Percentiles rank a stretch among this genome's conserved stretches.
Evolutionary conservation across 2,329 filamentous ascomycete genomes (phyloP).

Genomic region (Xylaria sp.): DNA sequence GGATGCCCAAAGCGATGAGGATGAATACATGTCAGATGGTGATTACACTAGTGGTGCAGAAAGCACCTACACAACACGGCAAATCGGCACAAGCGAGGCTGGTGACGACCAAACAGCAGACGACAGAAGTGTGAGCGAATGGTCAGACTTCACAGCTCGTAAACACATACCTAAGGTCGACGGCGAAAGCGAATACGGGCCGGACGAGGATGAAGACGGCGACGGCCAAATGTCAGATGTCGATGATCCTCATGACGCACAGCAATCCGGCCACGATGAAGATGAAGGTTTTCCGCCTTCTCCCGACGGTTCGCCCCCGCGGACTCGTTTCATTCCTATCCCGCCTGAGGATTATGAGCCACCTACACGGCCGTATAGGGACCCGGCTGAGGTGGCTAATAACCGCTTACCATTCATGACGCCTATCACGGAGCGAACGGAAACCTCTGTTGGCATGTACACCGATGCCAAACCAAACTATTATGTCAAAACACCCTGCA

Average conservation of each 20-base stretch:
- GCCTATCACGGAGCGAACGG: conserved; percentile 94
- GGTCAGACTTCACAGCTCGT: conserved; percentile 86
- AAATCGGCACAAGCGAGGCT: conserved; percentile 62
- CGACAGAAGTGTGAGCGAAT: conserved; percentile 77
- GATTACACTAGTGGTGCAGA: conserved; percentile 89
- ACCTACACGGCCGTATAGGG: conserved; percentile 81
- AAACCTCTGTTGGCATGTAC: conserved; percentile 80
- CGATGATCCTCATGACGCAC: conserved; percentile 37
- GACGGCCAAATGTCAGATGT: conserved; percentile 48
- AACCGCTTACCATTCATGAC: conserved; percentile 98
- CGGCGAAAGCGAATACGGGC: conserved; percentile 47
- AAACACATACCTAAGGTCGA: conserved; percentile 71
- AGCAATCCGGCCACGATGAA: conserved; percentile 46
- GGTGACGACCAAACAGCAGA: conserved; percentile 62
- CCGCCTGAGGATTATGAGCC: conserved; percentile 89
- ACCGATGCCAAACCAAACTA: conserved; percentile 68
- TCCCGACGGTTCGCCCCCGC: conserved; percentile 58
- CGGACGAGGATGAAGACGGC: conserved; percentile 48
- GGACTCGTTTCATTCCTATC: conserved; percentile 78
- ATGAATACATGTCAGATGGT: conserved; percentile 76
- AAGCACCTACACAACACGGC: conserved; percentile 81
- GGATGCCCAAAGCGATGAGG: conserved; percentile 60
- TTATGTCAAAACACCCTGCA: conserved; percentile 82
- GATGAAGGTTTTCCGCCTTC: conserved; percentile 48
- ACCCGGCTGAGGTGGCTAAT: conserved; percentile 82